Evolutionary conservation across 805 yeast genomes (phyloP).

Genomic region (Metschnikowia orientalis): DNA sequence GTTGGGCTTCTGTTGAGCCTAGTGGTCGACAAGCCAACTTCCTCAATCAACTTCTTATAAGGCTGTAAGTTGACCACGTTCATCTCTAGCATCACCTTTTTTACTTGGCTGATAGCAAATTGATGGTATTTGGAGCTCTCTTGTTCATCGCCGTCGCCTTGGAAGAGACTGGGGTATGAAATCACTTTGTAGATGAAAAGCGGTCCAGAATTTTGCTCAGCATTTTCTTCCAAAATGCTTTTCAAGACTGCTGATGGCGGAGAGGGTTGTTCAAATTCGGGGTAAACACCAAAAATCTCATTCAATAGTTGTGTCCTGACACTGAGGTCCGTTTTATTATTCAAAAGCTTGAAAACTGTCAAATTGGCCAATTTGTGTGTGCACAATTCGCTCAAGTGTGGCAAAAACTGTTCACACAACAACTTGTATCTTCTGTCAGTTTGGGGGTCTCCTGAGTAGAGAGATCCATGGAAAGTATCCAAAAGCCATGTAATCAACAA

Average conservation of each 20-base stretch:
- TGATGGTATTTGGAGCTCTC: conserved; percentile 40
- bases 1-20: conserved; percentile 28
- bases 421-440: conserved; percentile 47
- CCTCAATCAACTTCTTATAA: conserved; percentile 84
- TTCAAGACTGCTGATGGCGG: conserved; percentile 48
- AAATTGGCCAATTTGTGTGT: conserved; percentile 81
- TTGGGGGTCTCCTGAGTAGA: conserved; percentile 33
- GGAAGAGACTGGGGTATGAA: conserved; percentile 59
- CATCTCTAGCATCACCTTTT: conserved; percentile 56
- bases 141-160: conserved; percentile 17
- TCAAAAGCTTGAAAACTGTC: conserved; percentile 74
- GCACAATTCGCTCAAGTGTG: conserved; percentile 60
- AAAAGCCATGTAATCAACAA: conserved; percentile 89
- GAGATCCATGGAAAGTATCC: conserved; percentile 52
- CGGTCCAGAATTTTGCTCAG: conserved; percentile 50
- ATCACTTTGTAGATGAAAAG: conserved; percentile 72
- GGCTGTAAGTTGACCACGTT: conserved; percentile 58
- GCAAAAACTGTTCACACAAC: conserved; percentile 57
- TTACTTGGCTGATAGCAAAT: conserved; percentile 56
- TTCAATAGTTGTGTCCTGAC: conserved; percentile 60
- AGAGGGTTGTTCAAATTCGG: conserved; percentile 18
- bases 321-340: conserved; percentile 58
- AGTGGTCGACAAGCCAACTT: conserved; percentile 63
- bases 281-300: conserved; percentile 56
- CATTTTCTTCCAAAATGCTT: conserved; percentile 58